Evolutionary conservation across 345 rosid genomes (phyloP), one percentile per base, ranked within the genome.

Genomic region (Gossypium arboreum): DNA sequence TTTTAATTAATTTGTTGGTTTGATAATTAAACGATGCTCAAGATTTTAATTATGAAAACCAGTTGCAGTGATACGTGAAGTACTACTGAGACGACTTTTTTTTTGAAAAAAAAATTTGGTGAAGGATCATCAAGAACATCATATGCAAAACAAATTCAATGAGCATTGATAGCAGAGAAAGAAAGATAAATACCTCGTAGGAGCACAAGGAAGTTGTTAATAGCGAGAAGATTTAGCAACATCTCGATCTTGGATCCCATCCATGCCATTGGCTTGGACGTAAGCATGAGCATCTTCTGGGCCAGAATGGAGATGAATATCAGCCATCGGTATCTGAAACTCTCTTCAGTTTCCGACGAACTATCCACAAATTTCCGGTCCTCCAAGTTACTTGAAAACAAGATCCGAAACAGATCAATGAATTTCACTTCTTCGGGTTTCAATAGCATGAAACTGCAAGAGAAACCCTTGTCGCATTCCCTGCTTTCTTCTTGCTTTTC

Each of bases 311-410:
- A 91, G 76, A 88, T 61, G 58, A 91, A 86, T 47, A 90, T 85
- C 79, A 90, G 75, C 93, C 92, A 91, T 62, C 95, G 78, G 3
- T 81, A 81, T 66, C 80, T 48, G 54, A 91, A 89, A 65, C 81
- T 83, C 51, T 79, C 85, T 59, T 83, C 87, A 4, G 59, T 72
- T 1, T 29, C 61, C 39, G 75, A 78, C 2, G 90, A 80, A 73
- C 90, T 81, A 13, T 90, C 88, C 6, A 90, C 84, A 55, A 84
- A 85, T 17, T 80, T 74, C 13, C 84, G 85, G 9, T 79, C 79
- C 57, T 74, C 73, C 3, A 86, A 71, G 70, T 84, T 79, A 4
- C 81, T 50, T 17, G 83, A 85, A 43, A 84, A 80, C 22, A 93
- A 71, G 3, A 91, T 52, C 43, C 71, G 81, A 60, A 90, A 57